These are phyloP conservation scores for Anastatica hierochuntica DNA, from an alignment of 345 rosid species.

Conservation along the genomic window DNA sequence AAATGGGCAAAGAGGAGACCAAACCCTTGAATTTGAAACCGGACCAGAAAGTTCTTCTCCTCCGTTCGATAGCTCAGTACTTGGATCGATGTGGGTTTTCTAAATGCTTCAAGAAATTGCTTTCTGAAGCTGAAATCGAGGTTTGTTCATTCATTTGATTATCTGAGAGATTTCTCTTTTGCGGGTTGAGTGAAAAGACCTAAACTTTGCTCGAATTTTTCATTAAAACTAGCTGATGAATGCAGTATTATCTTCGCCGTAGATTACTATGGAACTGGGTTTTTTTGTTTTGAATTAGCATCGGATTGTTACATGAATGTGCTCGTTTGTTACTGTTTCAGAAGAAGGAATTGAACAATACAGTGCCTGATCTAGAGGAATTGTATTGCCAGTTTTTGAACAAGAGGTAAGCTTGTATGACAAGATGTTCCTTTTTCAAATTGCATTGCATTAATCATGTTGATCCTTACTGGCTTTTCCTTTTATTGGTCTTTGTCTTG, in stretches of 20 bases:
- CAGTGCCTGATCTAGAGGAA: constrained; percentile 48
- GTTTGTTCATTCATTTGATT: constrained; percentile 19
- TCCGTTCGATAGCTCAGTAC: constrained; percentile 46
- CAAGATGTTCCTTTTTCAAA: background rate
- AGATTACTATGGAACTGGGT: background rate
- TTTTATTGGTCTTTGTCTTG: constrained; percentile 1
- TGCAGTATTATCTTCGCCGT: background rate
- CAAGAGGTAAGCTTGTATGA: constrained; percentile 27
- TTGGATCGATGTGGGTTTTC: constrained; percentile 48
- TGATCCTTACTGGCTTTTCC: background rate
- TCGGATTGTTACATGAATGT: background rate
- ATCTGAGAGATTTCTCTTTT: background rate
- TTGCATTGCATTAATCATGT: background rate
- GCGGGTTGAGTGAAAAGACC: background rate
- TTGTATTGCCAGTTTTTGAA: constrained; percentile 40
- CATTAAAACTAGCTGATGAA: background rate
- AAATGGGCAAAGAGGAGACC: constrained; percentile 21
- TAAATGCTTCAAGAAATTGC: constrained; percentile 62
- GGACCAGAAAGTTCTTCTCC: constrained; percentile 33
- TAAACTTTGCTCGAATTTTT: background rate
- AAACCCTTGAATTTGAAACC: constrained; percentile 18
- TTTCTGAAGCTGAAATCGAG: constrained; percentile 52
- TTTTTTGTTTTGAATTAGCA: background rate
- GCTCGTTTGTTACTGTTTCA: constrained; percentile 16
- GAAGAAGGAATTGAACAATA: constrained; percentile 35